phyloP scores from a whole-genome alignment of 1,284 basidiomycete genomes.

The Cutaneotrichosporon arboriforme region DNA sequence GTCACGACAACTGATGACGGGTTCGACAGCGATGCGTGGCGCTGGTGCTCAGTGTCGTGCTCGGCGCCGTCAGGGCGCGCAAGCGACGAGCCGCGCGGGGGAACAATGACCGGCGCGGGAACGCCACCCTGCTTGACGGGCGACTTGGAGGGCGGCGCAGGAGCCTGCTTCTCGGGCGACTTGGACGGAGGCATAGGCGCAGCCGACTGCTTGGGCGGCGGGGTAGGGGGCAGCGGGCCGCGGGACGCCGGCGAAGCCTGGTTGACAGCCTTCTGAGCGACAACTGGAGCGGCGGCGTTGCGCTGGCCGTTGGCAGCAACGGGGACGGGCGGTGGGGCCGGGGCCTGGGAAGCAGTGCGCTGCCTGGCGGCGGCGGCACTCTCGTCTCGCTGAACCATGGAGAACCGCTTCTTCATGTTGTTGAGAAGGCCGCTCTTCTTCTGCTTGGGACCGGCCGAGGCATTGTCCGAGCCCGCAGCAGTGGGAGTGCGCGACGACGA shows the following conservation, averaged over 20 bases:
- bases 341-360: slow-evolving; percentile 3
- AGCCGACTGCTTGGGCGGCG: not conserved
- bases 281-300: not conserved
- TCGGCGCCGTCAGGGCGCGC: not conserved
- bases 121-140: not conserved
- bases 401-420: slow-evolving; percentile 19
- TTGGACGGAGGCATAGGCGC: not conserved
- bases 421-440: slow-evolving; percentile 13
- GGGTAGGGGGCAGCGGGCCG: not conserved
- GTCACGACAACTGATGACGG: slow-evolving; percentile 17
- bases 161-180: not conserved
- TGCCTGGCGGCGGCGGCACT: not conserved
- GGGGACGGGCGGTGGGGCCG: not conserved
- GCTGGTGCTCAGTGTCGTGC: not conserved
- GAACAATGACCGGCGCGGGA: slow-evolving; percentile 15
- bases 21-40: slow-evolving; percentile 10
- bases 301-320: not conserved
- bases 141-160: not conserved
- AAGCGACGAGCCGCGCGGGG: slow-evolving; percentile 13
- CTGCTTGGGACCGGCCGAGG: not conserved
- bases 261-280: not conserved
- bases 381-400: slow-evolving; percentile 9
- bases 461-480: not conserved
- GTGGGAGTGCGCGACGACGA: not conserved
- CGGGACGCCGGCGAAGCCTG: too few relatives aligned